Evolutionary conservation across 768 basidiomycete genomes (phyloP).

Genomic region (Botryobasidium botryosum): DNA sequence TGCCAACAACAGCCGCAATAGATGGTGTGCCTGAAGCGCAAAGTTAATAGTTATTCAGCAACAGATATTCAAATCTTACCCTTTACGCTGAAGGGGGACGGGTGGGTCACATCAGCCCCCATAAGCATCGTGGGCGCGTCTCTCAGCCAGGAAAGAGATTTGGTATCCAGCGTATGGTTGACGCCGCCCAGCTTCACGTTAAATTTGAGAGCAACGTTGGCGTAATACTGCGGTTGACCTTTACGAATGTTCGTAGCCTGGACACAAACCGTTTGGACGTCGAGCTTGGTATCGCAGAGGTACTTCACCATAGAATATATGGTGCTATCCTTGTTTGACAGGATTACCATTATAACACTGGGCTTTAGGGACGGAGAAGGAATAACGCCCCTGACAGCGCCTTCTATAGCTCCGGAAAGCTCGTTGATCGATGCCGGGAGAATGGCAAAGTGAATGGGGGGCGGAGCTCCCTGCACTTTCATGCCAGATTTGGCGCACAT

Average conservation of each 20-base stretch:
- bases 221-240: slow-evolving; percentile 59
- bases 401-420: slow-evolving; percentile 33
- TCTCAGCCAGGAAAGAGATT: slow-evolving; percentile 48
- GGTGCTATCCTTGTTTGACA: slow-evolving; percentile 49
- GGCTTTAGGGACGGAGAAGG: slow-evolving; percentile 25
- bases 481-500: slow-evolving; percentile 57
- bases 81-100: slow-evolving; percentile 50
- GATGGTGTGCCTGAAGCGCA: too few relatives aligned
- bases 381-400: slow-evolving; percentile 20
- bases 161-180: slow-evolving; percentile 47
- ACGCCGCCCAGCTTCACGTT: slow-evolving; percentile 72
- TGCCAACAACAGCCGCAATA: too few relatives aligned
- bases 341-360: slow-evolving; percentile 49
- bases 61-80: slow-evolving; percentile 77
- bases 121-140: slow-evolving; percentile 64
- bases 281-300: slow-evolving; percentile 55
- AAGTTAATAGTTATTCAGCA: too few relatives aligned
- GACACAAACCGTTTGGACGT: slow-evolving; percentile 52
- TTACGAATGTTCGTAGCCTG: slow-evolving; percentile 56
- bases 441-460: slow-evolving; percentile 18
- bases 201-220: slow-evolving; percentile 57
- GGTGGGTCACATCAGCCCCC: slow-evolving; percentile 74
- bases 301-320: slow-evolving; percentile 75
- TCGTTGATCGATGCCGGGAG: slow-evolving; percentile 39
- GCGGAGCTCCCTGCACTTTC: slow-evolving; percentile 19